phyloP scores from a whole-genome alignment of 2,329 filamentous ascomycete species.

The Claviceps citrina region DNA sequence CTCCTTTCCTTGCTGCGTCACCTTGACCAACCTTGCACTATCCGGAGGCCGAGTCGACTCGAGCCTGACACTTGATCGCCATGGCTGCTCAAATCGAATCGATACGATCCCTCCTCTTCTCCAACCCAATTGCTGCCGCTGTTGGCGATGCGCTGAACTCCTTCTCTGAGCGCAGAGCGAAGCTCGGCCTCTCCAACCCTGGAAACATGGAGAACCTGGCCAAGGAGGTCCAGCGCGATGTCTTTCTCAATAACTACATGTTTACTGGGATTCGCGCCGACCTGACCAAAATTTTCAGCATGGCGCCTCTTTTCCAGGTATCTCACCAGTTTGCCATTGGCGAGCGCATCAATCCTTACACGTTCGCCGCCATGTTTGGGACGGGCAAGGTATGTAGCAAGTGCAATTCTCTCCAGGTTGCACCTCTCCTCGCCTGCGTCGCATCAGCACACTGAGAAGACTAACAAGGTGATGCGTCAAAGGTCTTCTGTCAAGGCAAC shows the following conservation, averaged over 20 bases:
- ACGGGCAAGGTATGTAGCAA: constrained; percentile 58
- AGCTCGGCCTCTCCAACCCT: constrained; percentile 79
- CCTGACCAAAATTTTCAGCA: constrained; percentile 89
- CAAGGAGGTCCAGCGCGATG: constrained; percentile 88
- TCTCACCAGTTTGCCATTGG: constrained; percentile 95
- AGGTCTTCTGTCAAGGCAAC: constrained; percentile 94
- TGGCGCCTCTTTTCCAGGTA: constrained; percentile 87
- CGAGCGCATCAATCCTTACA: constrained; percentile 83
- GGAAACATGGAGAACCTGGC: constrained; percentile 81
- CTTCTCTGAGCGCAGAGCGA: constrained; percentile 73
- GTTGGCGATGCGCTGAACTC: constrained; percentile 64
- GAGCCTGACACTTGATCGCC: constrained; percentile 16
- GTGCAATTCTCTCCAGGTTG: not conserved
- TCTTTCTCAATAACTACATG: constrained; percentile 90
- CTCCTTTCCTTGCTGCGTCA: not conserved
- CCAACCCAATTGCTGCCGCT: constrained; percentile 56
- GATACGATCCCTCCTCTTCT: constrained; percentile 47
- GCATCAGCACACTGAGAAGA: too few relatives aligned
- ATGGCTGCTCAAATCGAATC: constrained; percentile 40
- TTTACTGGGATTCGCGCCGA: constrained; percentile 93
- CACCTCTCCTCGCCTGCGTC: not conserved
- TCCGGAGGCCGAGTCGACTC: constrained; percentile 13
- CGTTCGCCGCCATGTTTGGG: constrained; percentile 85
- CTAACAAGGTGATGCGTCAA: not conserved
- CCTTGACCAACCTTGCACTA: not conserved